Evolutionary conservation across 768 basidiomycete genomes (phyloP), one percentile per base, ranked within the genome.

Genomic region (Agaricus subrufescens): DNA sequence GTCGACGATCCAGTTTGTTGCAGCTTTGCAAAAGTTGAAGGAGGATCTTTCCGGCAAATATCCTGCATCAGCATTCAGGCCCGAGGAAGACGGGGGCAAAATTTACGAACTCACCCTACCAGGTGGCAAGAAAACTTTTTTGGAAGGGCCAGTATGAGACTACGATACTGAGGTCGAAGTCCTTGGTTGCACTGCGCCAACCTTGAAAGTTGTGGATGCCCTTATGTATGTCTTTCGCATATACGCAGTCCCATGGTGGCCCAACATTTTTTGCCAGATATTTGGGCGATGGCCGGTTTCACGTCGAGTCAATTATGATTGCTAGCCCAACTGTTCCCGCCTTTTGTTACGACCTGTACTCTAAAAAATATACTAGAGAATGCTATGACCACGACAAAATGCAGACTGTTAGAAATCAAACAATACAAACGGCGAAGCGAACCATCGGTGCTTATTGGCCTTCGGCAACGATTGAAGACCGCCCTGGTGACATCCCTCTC

Each of bases 271-370:
- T 42, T 59, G 43, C 57, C 38, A 97, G 94, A 63, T 99, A 98
- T 69, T 82, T 99, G 27, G 97, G 97, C 15, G 97, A 99, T 64
- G 97, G 97, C 19, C 88, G 97, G 9, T 99, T 99, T 75, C 97
- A 98, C 67, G 80, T 98, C 15, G 97, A 99, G 71, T 91, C 93
- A 12, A 94, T 98, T 68, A 99, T 99, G 97, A 97, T 99, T 57
- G 94, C 94, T n/a, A 99, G 98, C 68, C 97, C 97, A 0, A 71
- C 81, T 30, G 80, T 98, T 15, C 94, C 97, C 10, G 95, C 97
- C 0, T 99, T 97, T 73, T 84, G 97, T 23, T 99, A 98, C 71
- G 97, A 98, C 66, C 97, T 97, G 3, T 99, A 98, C 70, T 92
- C 94, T 23, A 99, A 99, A 71, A 97, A 94, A 66, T 78, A 98